Evolutionary conservation across 2,329 filamentous ascomycete species (phyloP), one percentile per base, ranked within the genome.

Genomic region (Trichoderma atroviride): DNA sequence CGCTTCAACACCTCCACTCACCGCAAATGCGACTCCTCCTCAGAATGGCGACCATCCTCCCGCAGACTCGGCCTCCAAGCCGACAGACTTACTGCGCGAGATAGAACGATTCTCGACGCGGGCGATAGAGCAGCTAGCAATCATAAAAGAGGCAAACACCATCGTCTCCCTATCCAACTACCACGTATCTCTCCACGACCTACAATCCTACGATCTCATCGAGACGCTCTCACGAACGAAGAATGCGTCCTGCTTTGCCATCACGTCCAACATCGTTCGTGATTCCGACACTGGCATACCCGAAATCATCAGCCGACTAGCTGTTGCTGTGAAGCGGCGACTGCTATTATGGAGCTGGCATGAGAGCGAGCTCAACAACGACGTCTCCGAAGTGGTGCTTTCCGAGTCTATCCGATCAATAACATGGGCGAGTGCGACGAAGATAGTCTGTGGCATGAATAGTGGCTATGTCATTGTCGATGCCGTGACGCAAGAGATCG

Each of bases 261-360:
- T 97, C 55, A 97, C 94, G 2, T 97, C 93, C 72, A 97, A 98
- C 79, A 96, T 98, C 68, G 91, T 97, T 74, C 95, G 96, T 78
- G 96, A 99, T 79, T 83, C 89, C 6, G 88, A 89, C 61, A 97
- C 93, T 0, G 92, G 92, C 29, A 94, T 99, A 61, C 94, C 94
- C 0, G 93, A 95, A 74, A 96, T 99, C 68, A 94, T 98, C 73
- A 97, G 93, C 68, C 87, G 94, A 47, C 83, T 99, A 63, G 96
- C 94, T 7, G 95, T 99, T 13, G 94, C 94, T 5, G 93, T 97
- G 40, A 98, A 98, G 85, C 86, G 96, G 76, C 92, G 92, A 75
- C 85, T 99, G 64, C 79, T 98, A 71, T 81, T 97, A 68, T 99
- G 96, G 94, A 92, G 91, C 76, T 99, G 96, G 96, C 92, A 96